A percentile compares a stretch with the other conserved stretches of the same genome.
phyloP scores from a whole-genome alignment of 78 protist species.

The Blattamonas nauphoetae region DNA sequence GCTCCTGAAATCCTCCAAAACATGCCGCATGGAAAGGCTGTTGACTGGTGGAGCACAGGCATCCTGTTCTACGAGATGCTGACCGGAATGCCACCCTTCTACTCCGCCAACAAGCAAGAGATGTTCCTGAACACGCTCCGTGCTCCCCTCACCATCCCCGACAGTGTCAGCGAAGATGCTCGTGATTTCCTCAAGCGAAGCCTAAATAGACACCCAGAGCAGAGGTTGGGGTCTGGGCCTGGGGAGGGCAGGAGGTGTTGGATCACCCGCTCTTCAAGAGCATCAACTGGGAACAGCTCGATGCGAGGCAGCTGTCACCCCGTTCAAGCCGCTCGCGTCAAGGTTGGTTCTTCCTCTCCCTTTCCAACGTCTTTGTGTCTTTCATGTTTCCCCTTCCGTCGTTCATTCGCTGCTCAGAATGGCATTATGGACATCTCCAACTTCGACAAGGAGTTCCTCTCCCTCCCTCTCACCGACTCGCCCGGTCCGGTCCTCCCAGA shows the following conservation, averaged over 20 bases:
- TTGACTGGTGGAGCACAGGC: slow-evolving; percentile 23
- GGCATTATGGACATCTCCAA: not conserved
- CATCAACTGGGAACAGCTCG: slow-evolving; percentile 5
- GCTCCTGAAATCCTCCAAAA: slow-evolving; percentile 8
- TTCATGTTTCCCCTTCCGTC: not conserved
- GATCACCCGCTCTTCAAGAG: not conserved
- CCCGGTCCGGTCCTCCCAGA: not conserved
- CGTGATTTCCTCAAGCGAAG: not conserved
- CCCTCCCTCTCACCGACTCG: not conserved
- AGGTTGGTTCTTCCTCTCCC: not conserved
- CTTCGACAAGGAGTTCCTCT: not conserved
- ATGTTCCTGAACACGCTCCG: slow-evolving; percentile 18
- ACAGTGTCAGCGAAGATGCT: not conserved
- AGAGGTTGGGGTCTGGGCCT: slow-evolving; percentile 13
- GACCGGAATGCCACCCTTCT: slow-evolving; percentile 11
- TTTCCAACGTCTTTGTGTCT: not conserved
- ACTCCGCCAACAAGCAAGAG: slow-evolving; percentile 6
- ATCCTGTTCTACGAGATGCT: slow-evolving; percentile 24
- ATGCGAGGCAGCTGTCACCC: not conserved
- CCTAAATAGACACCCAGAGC: not conserved
- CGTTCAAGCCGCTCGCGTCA: not conserved
- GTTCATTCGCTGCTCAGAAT: not conserved
- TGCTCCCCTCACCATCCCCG: not conserved
- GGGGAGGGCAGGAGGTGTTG: slow-evolving; percentile 9
- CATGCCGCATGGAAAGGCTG: slow-evolving; percentile 17